Evolutionary conservation across 305 asterid species (phyloP).

Genomic region (Petunia hybrid): DNA sequence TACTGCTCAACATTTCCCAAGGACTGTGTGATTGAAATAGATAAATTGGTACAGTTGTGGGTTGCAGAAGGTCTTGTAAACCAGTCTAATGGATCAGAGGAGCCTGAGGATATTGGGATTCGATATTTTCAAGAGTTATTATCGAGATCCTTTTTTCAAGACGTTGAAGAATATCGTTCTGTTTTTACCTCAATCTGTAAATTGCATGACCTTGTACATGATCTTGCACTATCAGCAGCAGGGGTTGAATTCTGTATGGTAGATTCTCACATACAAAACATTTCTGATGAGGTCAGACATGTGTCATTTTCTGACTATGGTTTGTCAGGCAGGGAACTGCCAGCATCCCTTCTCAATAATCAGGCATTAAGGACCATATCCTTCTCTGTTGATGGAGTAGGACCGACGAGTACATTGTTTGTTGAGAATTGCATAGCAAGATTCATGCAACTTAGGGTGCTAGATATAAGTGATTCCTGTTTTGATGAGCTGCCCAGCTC

Average conservation of each 20-base stretch:
- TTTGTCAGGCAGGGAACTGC: constrained; percentile 19
- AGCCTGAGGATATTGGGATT: neutral
- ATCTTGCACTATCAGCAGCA: constrained; percentile 54
- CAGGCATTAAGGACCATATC: neutral
- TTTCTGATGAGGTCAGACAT: constrained; percentile 25
- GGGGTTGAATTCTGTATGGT: constrained; percentile 16
- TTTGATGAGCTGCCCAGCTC: constrained; percentile 21
- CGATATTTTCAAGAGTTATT: constrained; percentile 28
- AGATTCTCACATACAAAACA: constrained; percentile 11
- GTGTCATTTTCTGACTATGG: constrained; percentile 31
- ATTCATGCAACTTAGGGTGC: constrained; percentile 11
- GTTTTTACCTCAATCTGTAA: constrained; percentile 10
- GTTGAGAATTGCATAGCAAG: constrained; percentile 23
- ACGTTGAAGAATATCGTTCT: constrained; percentile 39
- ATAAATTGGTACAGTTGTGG: constrained; percentile 26
- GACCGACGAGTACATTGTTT: neutral
- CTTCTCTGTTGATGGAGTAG: constrained; percentile 9
- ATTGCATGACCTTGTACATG: constrained; percentile 85
- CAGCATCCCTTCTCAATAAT: constrained; percentile 13
- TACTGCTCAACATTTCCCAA: constrained; percentile 48
- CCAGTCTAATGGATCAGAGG: neutral
- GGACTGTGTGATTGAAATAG: constrained; percentile 39
- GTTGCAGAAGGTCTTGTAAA: neutral
- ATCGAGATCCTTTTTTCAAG: constrained; percentile 41
- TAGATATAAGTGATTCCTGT: constrained; percentile 23